Evolutionary conservation across 1,139 yeast genomes (phyloP), one percentile per base, ranked within the genome.

Genomic region (Geotrichum reessii): DNA sequence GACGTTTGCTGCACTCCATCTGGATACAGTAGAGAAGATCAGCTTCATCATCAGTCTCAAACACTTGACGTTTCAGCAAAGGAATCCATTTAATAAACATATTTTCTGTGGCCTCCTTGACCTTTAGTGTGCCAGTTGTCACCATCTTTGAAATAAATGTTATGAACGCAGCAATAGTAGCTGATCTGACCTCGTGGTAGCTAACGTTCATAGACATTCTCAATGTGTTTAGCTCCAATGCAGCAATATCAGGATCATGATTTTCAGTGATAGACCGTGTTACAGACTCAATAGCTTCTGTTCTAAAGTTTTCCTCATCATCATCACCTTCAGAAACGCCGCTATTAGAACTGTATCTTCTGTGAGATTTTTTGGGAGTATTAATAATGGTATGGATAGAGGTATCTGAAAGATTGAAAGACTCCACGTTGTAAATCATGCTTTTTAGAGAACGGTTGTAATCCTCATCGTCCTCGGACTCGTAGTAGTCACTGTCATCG

Each of bases 171-270:
- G 80, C 78, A 46, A 85, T 77, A 0, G 97, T 90, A 6, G 96
- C 96, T 46, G 77, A 73, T 70, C 98, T 82, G 14, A 93, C 97
- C 69, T 92, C 97, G 68, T 89, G 95, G 72, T 93, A 93, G 0
- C 95, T 81, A 14, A 91, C 98, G 71, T 93, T 91, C 93, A 92
- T 87, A 65, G 97, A 88, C 99, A 95, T 93, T 74, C 98, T 82
- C 68, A 95, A 79, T 0, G 99, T 93, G 70, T 92, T 92, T 68
- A 93, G 81, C 73, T 93, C 99, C 64, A 95, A 77, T 65, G 90
- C 76, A 0, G 99, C 97, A 12, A 96, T 92, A 69, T 93, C 98
- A 62, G 90, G 79, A 67, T 88, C 95, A 73, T 93, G 99, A 69
- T 90, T 87, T 69, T 92, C 87, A 65, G 87, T 93, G 71, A 93